phyloP scores from a whole-genome alignment of 805 yeast genomes.

The Wickerhamomyces bovis region DNA sequence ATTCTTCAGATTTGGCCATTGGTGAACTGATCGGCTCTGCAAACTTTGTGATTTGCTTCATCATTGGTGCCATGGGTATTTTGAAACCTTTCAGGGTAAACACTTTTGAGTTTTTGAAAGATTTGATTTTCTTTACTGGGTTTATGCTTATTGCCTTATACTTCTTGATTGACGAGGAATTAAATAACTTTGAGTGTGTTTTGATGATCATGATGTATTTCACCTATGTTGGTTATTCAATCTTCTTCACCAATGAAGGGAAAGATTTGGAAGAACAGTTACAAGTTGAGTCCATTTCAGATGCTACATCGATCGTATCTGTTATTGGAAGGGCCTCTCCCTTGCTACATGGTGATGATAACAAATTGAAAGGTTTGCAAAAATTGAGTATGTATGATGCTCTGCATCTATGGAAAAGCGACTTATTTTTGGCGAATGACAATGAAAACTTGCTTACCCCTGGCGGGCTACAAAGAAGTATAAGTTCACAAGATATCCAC shows the following conservation, averaged over 20 bases:
- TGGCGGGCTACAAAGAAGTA: not conserved
- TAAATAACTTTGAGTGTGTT: constrained; percentile 51
- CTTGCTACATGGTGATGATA: constrained; percentile 10
- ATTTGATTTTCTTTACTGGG: constrained; percentile 48
- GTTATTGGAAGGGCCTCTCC: not conserved
- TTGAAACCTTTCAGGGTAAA: constrained; percentile 60
- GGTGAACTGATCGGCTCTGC: constrained; percentile 93
- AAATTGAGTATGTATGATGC: constrained; percentile 36
- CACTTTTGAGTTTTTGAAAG: constrained; percentile 48
- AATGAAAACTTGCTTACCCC: not conserved
- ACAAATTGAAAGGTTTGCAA: constrained; percentile 14
- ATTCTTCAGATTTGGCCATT: constrained; percentile 72
- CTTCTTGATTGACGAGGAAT: constrained; percentile 48
- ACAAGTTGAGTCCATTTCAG: not conserved
- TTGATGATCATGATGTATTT: constrained; percentile 52
- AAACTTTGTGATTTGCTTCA: constrained; percentile 71
- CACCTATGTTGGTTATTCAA: constrained; percentile 39
- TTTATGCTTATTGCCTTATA: constrained; percentile 44
- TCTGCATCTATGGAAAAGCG: not conserved
- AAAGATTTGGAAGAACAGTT: constrained; percentile 4
- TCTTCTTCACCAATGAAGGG: constrained; percentile 38
- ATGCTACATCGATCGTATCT: not conserved
- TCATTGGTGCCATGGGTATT: constrained; percentile 73
- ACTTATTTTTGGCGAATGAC: not conserved
- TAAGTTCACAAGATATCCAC: not conserved